Percentiles rank a stretch among this genome's conserved stretches.
These are phyloP conservation scores for Alternaria burnsii DNA, from an alignment of 2,329 filamentous ascomycete genomes.

Conservation along the genomic window DNA sequence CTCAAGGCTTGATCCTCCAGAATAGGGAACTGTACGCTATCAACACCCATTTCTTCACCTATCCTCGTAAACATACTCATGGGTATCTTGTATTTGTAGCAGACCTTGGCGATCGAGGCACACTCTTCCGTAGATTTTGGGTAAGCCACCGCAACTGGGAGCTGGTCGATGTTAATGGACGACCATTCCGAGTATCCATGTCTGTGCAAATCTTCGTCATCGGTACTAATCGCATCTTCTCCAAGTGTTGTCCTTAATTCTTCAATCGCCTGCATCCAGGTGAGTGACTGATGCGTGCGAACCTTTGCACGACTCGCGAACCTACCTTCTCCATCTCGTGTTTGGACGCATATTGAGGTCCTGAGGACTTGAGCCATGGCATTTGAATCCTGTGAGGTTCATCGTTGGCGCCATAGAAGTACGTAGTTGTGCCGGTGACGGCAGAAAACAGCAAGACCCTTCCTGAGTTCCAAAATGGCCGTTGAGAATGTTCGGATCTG, in stretches of 20 bases:
- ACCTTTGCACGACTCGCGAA: neutral
- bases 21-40: constrained; percentile 71
- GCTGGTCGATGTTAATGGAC: constrained; percentile 68
- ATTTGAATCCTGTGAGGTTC: constrained; percentile 42
- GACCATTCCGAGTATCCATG: constrained; percentile 78
- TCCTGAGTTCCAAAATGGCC: constrained; percentile 58
- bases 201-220: constrained; percentile 68
- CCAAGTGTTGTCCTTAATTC: constrained; percentile 64
- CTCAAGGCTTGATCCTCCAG: constrained; percentile 85
- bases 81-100: constrained; percentile 80
- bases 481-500: constrained; percentile 29
- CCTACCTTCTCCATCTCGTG: constrained; percentile 61
- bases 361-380: constrained; percentile 35
- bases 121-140: constrained; percentile 72
- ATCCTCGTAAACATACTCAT: constrained; percentile 58
- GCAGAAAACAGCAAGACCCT: constrained; percentile 59
- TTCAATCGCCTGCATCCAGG: constrained; percentile 58
- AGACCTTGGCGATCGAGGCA: constrained; percentile 71
- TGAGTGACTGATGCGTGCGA: constrained; percentile 14
- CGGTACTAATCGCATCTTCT: constrained; percentile 68
- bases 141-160: constrained; percentile 72
- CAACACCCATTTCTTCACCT: neutral
- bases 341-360: constrained; percentile 59
- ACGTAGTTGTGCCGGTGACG: constrained; percentile 62
- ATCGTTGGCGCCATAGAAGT: constrained; percentile 59